These are phyloP conservation scores for Cryphonectria nitschkei DNA, from an alignment of 2,329 filamentous ascomycete genomes.

Conservation along the genomic window DNA sequence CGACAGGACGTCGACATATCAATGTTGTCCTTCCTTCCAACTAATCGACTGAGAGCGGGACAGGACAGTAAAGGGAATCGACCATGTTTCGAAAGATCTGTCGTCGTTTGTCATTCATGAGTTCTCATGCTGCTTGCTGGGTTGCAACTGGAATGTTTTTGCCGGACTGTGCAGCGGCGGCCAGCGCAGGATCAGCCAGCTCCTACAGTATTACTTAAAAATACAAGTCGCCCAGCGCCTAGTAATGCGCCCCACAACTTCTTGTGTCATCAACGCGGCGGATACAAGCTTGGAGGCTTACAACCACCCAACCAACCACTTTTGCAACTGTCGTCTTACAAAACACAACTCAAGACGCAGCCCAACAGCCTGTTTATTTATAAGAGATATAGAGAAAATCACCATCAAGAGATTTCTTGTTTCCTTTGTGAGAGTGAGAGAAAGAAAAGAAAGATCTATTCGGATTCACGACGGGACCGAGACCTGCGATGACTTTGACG, in stretches of 20 bases:
- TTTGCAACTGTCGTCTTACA: background rate
- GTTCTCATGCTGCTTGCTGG: too few species aligned
- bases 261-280: background rate
- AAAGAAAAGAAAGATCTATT: background rate
- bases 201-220: too few species aligned
- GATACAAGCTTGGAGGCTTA: background rate
- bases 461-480: background rate
- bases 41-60: background rate
- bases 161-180: too few species aligned
- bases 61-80: background rate
- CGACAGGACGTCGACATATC: background rate
- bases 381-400: background rate
- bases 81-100: too few species aligned
- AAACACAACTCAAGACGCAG: background rate
- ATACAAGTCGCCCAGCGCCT: too few species aligned
- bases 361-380: background rate
- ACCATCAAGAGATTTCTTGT: too few species aligned
- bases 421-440: background rate
- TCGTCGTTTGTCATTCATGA: too few species aligned
- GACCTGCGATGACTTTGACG: conserved; percentile 14
- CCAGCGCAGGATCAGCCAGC: too few species aligned
- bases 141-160: too few species aligned
- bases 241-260: background rate
- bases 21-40: too few species aligned
- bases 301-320: background rate